phyloP scores from a whole-genome alignment of 1,284 basidiomycete genomes.

The Trametes sp. region DNA sequence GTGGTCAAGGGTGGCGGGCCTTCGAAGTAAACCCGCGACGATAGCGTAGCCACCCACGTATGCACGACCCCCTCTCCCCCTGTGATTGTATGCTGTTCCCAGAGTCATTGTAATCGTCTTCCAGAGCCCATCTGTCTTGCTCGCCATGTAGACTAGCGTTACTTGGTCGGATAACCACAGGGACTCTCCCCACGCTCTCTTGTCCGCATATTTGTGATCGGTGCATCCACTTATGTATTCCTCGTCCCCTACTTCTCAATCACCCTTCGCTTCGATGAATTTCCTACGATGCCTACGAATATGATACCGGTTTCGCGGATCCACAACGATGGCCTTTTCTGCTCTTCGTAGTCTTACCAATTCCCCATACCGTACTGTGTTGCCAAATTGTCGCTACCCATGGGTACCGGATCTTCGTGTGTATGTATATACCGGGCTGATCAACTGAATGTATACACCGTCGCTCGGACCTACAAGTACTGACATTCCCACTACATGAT shows the following conservation, averaged over 20 bases:
- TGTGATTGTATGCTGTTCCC: constrained; percentile 24
- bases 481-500: background rate
- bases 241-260: constrained; percentile 5
- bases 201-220: constrained; percentile 8
- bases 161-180: constrained; percentile 29
- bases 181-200: constrained; percentile 20
- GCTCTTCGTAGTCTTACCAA: constrained; percentile 10
- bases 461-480: constrained; percentile 8
- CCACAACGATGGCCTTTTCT: constrained; percentile 9
- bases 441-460: constrained; percentile 17
- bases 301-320: constrained; percentile 24
- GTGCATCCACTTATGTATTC: constrained; percentile 21
- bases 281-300: constrained; percentile 20
- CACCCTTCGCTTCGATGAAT: constrained; percentile 5
- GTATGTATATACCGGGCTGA: constrained; percentile 31
- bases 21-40: constrained; percentile 24
- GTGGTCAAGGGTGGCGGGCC: constrained; percentile 65
- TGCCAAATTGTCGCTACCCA: constrained; percentile 14
- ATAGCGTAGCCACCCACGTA: constrained; percentile 1
- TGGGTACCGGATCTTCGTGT: constrained; percentile 17
- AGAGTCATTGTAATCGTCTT: constrained; percentile 24
- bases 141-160: constrained; percentile 30
- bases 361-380: constrained; percentile 31
- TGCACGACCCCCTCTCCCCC: constrained; percentile 5
- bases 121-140: constrained; percentile 28